phyloP scores from a whole-genome alignment of 2,329 filamentous ascomycete species.

The Dichotomopilus funicola region DNA sequence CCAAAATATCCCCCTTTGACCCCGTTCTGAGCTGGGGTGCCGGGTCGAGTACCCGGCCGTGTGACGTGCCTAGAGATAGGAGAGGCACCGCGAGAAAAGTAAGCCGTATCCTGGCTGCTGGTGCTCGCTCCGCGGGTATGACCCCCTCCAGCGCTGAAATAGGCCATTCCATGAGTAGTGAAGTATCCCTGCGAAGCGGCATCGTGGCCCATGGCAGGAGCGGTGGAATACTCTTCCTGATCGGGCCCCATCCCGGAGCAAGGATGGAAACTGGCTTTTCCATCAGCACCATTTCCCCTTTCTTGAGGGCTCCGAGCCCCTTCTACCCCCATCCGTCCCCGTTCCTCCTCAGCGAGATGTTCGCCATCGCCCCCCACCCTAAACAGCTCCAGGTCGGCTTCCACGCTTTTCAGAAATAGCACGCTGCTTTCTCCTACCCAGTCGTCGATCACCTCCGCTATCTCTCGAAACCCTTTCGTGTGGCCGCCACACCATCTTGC shows the following conservation, averaged over 20 bases:
- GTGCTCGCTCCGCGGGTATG: no score
- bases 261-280: conserved; percentile 8
- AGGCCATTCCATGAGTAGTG: neutral
- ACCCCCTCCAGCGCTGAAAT: neutral
- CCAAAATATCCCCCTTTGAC: neutral
- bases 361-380: conserved; percentile 18
- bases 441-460: conserved; percentile 53
- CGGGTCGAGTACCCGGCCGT: neutral
- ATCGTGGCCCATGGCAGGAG: neutral
- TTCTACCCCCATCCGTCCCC: neutral
- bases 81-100: neutral
- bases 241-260: conserved; percentile 19
- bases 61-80: neutral
- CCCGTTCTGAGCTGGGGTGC: neutral
- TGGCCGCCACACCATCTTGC: conserved; percentile 52
- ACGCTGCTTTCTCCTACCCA: conserved; percentile 51
- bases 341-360: neutral
- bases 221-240: conserved; percentile 4
- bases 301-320: neutral
- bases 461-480: conserved; percentile 52
- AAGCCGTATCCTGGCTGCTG: neutral
- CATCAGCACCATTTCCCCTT: neutral
- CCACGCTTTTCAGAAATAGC: conserved; percentile 52
- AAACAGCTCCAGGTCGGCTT: conserved; percentile 54
- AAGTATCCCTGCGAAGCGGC: neutral